Evolutionary conservation across 768 basidiomycete genomes (phyloP), one percentile per base, ranked within the genome.

Genomic region (Boletus coccyginus): DNA sequence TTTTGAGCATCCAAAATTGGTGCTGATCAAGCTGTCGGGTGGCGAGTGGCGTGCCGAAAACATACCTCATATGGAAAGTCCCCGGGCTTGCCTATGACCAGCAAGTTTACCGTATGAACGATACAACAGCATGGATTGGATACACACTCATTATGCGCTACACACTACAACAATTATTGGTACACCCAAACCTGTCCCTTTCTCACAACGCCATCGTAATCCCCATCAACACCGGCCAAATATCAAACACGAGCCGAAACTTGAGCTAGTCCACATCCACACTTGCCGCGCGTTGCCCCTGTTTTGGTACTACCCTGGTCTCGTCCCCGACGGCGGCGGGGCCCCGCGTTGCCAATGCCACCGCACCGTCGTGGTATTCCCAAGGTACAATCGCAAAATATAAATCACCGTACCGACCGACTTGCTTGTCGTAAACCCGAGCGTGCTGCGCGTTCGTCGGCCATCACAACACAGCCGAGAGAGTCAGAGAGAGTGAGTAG

Each of bases 201-300:
- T 13, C 35, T 67, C 58, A 84, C 46, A 83, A 62, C 6, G 82
- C 81, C 78, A 86, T 77, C 36, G 78, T 76, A 45, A 84, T 68
- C 3, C 83, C 85, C 52, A 85, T 72, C 50, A 85, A 64, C 9
- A 80, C 75, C 36, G 83, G 82, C 80, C 83, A 84, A 21, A 81
- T 67, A 57, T 84, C 72, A 54, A 81, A 82, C 56, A 81, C 73
- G 46, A 82, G 55, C 11, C 76, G 67, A 64, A 82, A 81, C 60
- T 75, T 78, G 57, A 75, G 62, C 60, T 67, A 69, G 49, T 74
- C 76, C 19, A 72, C 56, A 49, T 74, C 66, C 19, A 73, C 43
- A 2, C 55, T 69, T 35, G 59, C 62, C 51, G 39, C 53, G 17
- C 50, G 62, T 11, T 49, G 62, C 2, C 44, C 57, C 13, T 40